Evolutionary conservation across 1,284 basidiomycete species (phyloP).

Genomic region (Paramarasmius palmivorus): DNA sequence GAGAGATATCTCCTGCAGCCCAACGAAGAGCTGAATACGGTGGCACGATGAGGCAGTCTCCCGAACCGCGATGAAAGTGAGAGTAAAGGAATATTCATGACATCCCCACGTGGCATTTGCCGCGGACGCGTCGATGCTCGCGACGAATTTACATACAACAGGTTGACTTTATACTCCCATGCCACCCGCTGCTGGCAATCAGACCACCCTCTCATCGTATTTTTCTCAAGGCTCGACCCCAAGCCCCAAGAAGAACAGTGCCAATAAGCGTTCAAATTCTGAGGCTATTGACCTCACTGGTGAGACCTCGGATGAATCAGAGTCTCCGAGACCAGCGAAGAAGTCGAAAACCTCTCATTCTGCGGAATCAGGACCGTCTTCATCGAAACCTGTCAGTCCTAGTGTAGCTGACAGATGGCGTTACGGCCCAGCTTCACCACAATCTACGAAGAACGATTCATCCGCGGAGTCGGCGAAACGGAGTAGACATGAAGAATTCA

Average conservation of each 20-base stretch:
- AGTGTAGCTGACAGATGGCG: conserved; percentile 35
- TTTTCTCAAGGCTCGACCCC: conserved; percentile 7
- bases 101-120: too few species aligned
- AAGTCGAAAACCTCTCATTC: not conserved
- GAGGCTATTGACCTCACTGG: conserved; percentile 11
- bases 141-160: too few species aligned
- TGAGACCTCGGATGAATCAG: conserved; percentile 7
- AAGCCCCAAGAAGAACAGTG: conserved; percentile 1
- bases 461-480: conserved; percentile 23
- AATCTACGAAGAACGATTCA: conserved; percentile 24
- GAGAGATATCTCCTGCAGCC: not conserved
- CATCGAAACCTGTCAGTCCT: not conserved
- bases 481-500: conserved; percentile 51
- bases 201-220: conserved; percentile 10
- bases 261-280: conserved; percentile 2
- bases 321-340: conserved; percentile 3
- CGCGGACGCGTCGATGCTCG: conserved; percentile 2
- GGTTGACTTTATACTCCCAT: not conserved
- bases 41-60: conserved; percentile 1
- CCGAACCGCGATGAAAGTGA: not conserved
- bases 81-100: not conserved
- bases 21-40: not conserved
- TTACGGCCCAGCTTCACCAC: conserved; percentile 25
- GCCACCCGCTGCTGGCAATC: not conserved
- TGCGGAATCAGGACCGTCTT: not conserved